Evolutionary conservation across 208 protist genomes (phyloP).

Genomic region (Leishmania major): DNA sequence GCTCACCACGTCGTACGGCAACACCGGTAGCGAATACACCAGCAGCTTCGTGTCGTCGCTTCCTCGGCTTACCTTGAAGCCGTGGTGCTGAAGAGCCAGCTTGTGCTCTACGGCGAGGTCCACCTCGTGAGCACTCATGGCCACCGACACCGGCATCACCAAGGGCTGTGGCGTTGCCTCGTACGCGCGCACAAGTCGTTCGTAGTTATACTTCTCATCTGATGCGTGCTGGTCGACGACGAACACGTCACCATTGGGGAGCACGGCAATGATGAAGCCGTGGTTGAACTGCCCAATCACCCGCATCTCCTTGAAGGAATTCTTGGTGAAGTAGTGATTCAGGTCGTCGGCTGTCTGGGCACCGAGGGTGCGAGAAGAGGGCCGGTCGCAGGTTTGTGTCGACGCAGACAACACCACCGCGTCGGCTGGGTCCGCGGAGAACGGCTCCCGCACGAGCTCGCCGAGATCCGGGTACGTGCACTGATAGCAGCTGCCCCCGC

Average conservation of each 20-base stretch:
- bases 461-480: conserved; percentile 38
- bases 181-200: conserved; percentile 77
- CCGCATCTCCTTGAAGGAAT: conserved; percentile 86
- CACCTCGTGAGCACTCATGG: conserved; percentile 80
- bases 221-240: conserved; percentile 96
- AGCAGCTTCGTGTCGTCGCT: conserved; percentile 65
- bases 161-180: conserved; percentile 83
- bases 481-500: conserved; percentile 27
- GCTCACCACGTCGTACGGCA: conserved; percentile 87
- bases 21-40: conserved; percentile 77
- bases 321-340: conserved; percentile 72
- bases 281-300: conserved; percentile 95
- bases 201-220: conserved; percentile 96
- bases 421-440: neutral
- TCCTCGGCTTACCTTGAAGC: conserved; percentile 80
- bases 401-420: neutral
- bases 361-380: conserved; percentile 28
- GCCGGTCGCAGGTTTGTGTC: neutral
- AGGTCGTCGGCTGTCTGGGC: conserved; percentile 72
- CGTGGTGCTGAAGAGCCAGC: conserved; percentile 73
- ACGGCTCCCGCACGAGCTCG: conserved; percentile 18
- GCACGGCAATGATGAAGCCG: conserved; percentile 91
- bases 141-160: conserved; percentile 66
- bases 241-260: conserved; percentile 82
- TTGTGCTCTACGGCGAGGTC: conserved; percentile 77